Evolutionary conservation across 148 eudicot species (phyloP), one percentile per base, ranked within the genome.

Genomic region (Chenopodium formosanum): DNA sequence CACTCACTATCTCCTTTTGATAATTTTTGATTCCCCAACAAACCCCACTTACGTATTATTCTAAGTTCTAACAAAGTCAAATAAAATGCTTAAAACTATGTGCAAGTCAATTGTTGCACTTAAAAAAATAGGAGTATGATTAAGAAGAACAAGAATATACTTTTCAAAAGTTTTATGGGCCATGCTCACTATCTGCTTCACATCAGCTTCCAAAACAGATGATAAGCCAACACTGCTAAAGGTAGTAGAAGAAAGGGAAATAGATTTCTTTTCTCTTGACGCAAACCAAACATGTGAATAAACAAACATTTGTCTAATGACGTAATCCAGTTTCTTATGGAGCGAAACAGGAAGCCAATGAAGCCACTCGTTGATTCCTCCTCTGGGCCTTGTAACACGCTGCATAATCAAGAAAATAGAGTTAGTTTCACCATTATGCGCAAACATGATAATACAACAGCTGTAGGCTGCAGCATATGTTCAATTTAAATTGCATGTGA

Each of bases 291-390:
- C 74, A 79, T 81, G 86, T 52, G 97, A 89, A 85, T 89, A 92
- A 58, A 87, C 83, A 90, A 48, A 88, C 60, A 94, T 82, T 82
- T 81, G 95, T 64, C 91, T 88, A 34, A 94, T 62, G 75, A 96
- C 83, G 76, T 79, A 88, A 84, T 89, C 83, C 78, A 94, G 56
- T 75, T 87, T 89, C 85, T 94, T 90, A 85, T 94, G 99, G 67
- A 92, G 31, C 84, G 95, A 91, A 83, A 94, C 95, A 68, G 99
- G 99, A 60, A 96, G 92, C 98, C 99, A 96, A 78, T 88, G 97
- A 76, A 96, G 88, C 94, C 93, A 96, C 65, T 94, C 97, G 85
- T 96, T 94, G 73, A 96, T 83, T 83, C 98, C 98, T 84, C 99
- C 99, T 80, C 83, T 88, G 64, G 99, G 99, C 85, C 99, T 91